phyloP scores from a whole-genome alignment of 2,329 filamentous ascomycete genomes.

The Trichoderma hamatum region DNA sequence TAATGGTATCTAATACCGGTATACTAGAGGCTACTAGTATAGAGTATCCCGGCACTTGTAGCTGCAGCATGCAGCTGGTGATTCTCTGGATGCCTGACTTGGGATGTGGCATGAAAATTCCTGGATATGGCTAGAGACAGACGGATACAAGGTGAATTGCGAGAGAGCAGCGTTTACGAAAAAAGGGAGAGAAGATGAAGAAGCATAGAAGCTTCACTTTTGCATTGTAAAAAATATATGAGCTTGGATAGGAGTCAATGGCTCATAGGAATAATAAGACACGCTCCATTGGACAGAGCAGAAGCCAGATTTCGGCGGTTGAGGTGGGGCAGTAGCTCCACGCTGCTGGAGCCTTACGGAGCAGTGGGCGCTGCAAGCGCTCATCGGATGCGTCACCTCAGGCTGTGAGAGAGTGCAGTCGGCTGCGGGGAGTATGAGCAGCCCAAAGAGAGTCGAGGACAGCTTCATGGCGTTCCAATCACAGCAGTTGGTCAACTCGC shows the following conservation, averaged over 20 bases:
- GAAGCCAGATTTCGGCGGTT: constrained; percentile 15
- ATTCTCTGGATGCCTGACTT: not conserved
- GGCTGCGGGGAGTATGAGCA: not conserved
- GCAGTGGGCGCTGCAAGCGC: constrained; percentile 4
- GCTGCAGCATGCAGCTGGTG: not conserved
- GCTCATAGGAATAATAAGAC: not conserved
- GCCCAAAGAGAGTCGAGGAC: too few relatives aligned
- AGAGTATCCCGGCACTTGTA: not conserved
- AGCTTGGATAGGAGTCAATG: not conserved
- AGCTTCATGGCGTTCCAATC: not conserved
- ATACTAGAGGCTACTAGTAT: not conserved
- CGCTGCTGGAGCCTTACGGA: not conserved
- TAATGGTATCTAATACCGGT: not conserved
- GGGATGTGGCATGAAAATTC: not conserved
- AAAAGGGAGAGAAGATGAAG: not conserved
- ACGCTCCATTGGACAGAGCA: constrained; percentile 11
- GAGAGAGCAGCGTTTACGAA: not conserved
- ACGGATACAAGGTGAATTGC: not conserved
- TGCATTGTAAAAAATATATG: not conserved
- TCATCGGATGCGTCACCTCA: constrained; percentile 22
- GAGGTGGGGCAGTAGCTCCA: not conserved
- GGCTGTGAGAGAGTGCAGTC: not conserved
- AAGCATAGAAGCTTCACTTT: not conserved
- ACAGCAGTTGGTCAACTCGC: not conserved
- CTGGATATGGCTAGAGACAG: not conserved